Base-by-base conservation (phyloP, 495 filamentous ascomycete species). In the Xylaria palmicola region DNA sequence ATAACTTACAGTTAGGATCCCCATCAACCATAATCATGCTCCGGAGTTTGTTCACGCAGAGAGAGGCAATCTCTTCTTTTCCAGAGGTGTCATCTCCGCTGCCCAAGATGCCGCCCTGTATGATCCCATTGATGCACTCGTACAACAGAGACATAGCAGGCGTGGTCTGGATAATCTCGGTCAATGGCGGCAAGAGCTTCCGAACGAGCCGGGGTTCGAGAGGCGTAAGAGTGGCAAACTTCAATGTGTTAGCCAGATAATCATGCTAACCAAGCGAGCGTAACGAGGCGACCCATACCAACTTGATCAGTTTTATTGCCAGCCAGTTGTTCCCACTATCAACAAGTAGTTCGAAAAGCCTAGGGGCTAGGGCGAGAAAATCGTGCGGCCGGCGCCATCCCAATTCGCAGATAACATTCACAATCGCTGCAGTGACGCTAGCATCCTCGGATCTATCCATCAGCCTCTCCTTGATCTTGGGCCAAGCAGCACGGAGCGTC, bases 241-340 rank as follows among this genome's bases (percentile, higher is more conserved):
- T 68, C 4, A 51, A 15, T 74, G 65, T 7, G 70, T 75, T 41
- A 76, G 71, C 22, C 20, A 50, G 32, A 32, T 9, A 51, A 17
- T 26, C 30, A 22, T 15, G 32, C 17, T 30, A 47, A 20, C 0
- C 26, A 1, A 40, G 40, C 1, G 29, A 53, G 10, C 34, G 44
- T 12, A 48, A 29, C 10, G 17, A 30, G 36, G 60, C 7, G 13
- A 45, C 17, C 75, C 87, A 60, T 68, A 94, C 92, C 51, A 98
- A 83, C 72, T 98, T 98, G 69, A 98, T 98, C 56, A 98, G 85
- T 67, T 98, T 98, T 69, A 98, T 98, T 32, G 92, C 93, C 93
- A 98, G 98, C 94, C 94, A 98, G 75, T 98, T 98, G 71, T 98
- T 98, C 6, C 88, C 90, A 30, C 91, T 85, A 52, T 93, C 89